Conservation (phyloP, 2,329 filamentous ascomycete species). For the Colletotrichum plurivorum region DNA sequence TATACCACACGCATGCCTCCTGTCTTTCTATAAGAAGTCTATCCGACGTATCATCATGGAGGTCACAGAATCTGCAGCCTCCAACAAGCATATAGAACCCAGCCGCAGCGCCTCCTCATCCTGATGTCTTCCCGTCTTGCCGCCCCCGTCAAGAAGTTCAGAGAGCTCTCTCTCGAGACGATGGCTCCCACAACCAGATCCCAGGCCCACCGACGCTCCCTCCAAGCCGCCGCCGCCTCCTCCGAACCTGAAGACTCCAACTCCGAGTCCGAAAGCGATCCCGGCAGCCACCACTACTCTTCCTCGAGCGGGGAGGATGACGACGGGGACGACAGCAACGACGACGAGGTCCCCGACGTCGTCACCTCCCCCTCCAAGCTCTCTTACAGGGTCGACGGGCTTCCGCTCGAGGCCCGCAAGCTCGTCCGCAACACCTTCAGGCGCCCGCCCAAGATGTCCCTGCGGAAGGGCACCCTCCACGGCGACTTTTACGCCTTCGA, state of each 20-base stretch:
- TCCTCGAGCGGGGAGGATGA: too few relatives aligned
- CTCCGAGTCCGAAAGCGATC: slow-evolving; percentile 47
- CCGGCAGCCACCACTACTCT: slow-evolving; percentile 43
- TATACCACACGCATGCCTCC: slow-evolving; percentile 4
- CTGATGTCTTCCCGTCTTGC: slow-evolving; percentile 47
- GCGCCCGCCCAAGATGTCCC: slow-evolving; percentile 63
- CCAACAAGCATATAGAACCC: slow-evolving; percentile 30
- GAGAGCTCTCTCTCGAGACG: slow-evolving; percentile 57
- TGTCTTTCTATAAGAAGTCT: slow-evolving; percentile 32
- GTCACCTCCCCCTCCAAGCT: slow-evolving; percentile 57
- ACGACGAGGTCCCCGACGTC: slow-evolving; percentile 45
- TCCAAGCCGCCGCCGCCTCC: slow-evolving; percentile 32
- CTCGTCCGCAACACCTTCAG: slow-evolving; percentile 61
- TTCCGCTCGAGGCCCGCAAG: slow-evolving; percentile 53
- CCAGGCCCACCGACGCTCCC: slow-evolving; percentile 47
- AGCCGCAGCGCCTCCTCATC: slow-evolving; percentile 12
- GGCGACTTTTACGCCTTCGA: slow-evolving; percentile 68
- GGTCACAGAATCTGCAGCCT: slow-evolving; percentile 18
- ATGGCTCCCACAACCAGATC: slow-evolving; percentile 54
- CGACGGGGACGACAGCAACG: slow-evolving; percentile 42
- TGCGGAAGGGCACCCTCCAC: slow-evolving; percentile 64
- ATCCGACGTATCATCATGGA: slow-evolving; percentile 27
- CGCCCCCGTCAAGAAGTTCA: slow-evolving; percentile 52
- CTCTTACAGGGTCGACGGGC: slow-evolving; percentile 56
- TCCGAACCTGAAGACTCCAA: slow-evolving; percentile 44